A percentile compares a stretch with the other conserved stretches of the same genome.
These are phyloP conservation scores for Aspergillus arachidicola DNA, from an alignment of 2,329 filamentous ascomycete species.

Conservation along the genomic window DNA sequence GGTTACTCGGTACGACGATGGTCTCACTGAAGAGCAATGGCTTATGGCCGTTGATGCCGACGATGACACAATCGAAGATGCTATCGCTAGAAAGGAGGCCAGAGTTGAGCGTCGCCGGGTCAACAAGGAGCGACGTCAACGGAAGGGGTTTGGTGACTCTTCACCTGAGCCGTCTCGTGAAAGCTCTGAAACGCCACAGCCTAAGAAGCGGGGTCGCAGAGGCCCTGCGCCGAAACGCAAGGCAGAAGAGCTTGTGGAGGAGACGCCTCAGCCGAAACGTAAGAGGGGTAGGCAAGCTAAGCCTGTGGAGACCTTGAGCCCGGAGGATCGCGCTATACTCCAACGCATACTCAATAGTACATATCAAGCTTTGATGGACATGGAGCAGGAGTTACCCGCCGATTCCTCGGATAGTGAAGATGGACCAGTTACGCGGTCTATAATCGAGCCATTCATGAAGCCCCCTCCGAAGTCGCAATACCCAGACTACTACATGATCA, in stretches of 20 bases:
- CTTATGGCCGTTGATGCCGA: slow-evolving; percentile 96
- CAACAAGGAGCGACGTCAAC: slow-evolving; percentile 69
- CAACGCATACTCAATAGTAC: slow-evolving; percentile 77
- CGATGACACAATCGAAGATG: slow-evolving; percentile 90
- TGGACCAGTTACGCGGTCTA: slow-evolving; percentile 67
- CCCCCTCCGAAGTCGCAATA: slow-evolving; percentile 87
- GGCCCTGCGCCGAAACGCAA: slow-evolving; percentile 83
- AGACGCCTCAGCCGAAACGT: slow-evolving; percentile 75
- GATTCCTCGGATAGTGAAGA: slow-evolving; percentile 56
- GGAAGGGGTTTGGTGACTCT: slow-evolving; percentile 57
- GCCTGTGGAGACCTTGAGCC: slow-evolving; percentile 65
- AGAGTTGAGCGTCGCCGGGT: slow-evolving; percentile 76
- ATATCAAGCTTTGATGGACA: slow-evolving; percentile 77
- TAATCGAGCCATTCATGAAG: slow-evolving; percentile 93
- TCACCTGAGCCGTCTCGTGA: slow-evolving; percentile 80
- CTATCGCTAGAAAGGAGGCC: slow-evolving; percentile 85
- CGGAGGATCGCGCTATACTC: slow-evolving; percentile 72
- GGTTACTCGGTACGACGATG: slow-evolving; percentile 93
- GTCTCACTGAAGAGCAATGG: slow-evolving; percentile 98
- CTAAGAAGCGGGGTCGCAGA: slow-evolving; percentile 75
- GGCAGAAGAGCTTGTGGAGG: slow-evolving; percentile 74
- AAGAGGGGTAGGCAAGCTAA: slow-evolving; percentile 75
- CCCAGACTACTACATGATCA: slow-evolving; percentile 93
- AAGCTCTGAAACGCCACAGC: slow-evolving; percentile 78
- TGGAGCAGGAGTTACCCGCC: slow-evolving; percentile 72